These are phyloP conservation scores for Beauveria caledonica DNA, from an alignment of 2,329 filamentous ascomycete genomes.

Conservation along the genomic window DNA sequence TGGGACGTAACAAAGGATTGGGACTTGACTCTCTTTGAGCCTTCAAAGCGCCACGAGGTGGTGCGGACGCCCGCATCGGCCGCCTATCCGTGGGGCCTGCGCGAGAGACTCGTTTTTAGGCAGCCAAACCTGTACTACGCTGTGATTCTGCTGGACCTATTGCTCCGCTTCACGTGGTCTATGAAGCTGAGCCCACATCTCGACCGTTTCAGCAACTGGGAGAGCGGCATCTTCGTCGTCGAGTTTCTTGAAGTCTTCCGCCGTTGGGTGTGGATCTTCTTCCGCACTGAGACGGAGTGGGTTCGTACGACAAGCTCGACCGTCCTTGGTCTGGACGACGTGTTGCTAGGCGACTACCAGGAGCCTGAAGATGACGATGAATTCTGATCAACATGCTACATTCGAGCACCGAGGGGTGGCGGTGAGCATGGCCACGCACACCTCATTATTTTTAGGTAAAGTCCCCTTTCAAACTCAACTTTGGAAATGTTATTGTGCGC, in stretches of 20 bases:
- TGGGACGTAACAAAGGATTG: conserved; percentile 97
- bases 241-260: conserved; percentile 80
- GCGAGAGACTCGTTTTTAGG: conserved; percentile 65
- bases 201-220: conserved; percentile 76
- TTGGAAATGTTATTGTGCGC: not conserved
- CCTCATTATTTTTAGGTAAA: not conserved
- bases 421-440: not conserved
- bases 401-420: not conserved
- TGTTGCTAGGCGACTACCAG: conserved; percentile 65
- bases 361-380: conserved; percentile 45
- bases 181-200: conserved; percentile 78
- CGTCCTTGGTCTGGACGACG: conserved; percentile 56
- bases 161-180: conserved; percentile 84
- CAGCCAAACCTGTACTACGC: conserved; percentile 70
- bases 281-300: conserved; percentile 92
- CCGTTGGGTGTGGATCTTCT: conserved; percentile 95
- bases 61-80: conserved; percentile 46
- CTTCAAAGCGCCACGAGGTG: conserved; percentile 19
- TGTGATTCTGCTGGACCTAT: conserved; percentile 69
- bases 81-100: conserved; percentile 69
- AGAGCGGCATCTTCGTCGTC: conserved; percentile 81
- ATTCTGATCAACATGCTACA: conserved; percentile 9
- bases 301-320: conserved; percentile 46
- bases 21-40: conserved; percentile 78
- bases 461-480: not conserved